Percentiles rank a stretch among this genome's conserved stretches.
These are phyloP conservation scores for Fusarium citri DNA, from an alignment of 2,329 filamentous ascomycete species.

Conservation along the genomic window DNA sequence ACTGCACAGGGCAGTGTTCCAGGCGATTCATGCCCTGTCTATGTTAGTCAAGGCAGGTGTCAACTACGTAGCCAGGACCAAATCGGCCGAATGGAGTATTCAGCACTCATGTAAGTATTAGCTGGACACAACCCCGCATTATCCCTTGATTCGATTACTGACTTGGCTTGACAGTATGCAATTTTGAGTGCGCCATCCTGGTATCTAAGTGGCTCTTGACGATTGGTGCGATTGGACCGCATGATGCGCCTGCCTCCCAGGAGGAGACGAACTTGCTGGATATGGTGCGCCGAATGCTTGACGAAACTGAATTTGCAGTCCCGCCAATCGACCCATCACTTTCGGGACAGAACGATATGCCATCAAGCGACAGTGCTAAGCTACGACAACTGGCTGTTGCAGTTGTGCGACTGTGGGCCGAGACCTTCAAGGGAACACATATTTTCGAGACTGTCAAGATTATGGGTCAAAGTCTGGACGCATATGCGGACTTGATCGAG, in stretches of 20 bases:
- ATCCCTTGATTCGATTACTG: conserved; percentile 18
- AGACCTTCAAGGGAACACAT: conserved; percentile 71
- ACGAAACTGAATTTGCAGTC: conserved; percentile 72
- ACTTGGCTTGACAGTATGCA: conserved; percentile 59
- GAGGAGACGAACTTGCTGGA: conserved; percentile 68
- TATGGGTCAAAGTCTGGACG: conserved; percentile 67
- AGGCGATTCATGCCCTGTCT: conserved; percentile 75
- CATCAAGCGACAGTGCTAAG: conserved; percentile 61
- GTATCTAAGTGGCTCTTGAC: conserved; percentile 71
- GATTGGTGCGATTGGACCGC: conserved; percentile 62
- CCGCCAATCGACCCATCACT: conserved; percentile 67
- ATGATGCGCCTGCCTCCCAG: conserved; percentile 60
- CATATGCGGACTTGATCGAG: conserved; percentile 67
- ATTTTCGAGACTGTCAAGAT: conserved; percentile 70
- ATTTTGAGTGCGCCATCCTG: conserved; percentile 71
- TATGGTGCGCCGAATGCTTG: conserved; percentile 68
- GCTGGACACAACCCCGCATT: not conserved
- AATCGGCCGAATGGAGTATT: conserved; percentile 72
- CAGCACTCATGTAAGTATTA: conserved; percentile 67
- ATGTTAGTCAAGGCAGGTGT: conserved; percentile 73
- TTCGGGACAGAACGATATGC: conserved; percentile 58
- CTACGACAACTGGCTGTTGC: conserved; percentile 67
- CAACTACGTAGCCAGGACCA: conserved; percentile 70
- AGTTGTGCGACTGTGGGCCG: conserved; percentile 70
- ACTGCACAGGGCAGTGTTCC: conserved; percentile 72